Evolutionary conservation across 306 rosid species (phyloP).

Genomic region (Argentina anserina): DNA sequence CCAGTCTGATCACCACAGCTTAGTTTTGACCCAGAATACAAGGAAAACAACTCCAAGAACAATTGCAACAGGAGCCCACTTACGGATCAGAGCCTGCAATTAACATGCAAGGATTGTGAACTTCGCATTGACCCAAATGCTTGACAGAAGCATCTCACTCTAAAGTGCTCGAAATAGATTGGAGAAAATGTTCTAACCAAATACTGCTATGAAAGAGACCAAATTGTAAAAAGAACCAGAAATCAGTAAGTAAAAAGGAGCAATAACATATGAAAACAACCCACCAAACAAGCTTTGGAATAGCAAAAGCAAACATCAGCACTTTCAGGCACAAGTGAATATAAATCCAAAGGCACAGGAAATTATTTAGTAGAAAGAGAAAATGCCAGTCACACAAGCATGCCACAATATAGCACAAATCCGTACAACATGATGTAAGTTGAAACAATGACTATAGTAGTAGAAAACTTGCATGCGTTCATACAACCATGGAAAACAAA

Average conservation of each 20-base stretch:
- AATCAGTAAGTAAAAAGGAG: background rate
- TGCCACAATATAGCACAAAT: background rate
- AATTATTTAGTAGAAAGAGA: background rate
- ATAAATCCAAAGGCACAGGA: background rate
- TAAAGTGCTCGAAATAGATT: background rate
- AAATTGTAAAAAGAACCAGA: background rate
- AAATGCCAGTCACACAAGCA: background rate
- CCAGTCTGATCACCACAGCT: conserved; percentile 73
- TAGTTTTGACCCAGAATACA: conserved; percentile 92
- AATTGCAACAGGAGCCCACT: conserved; percentile 98
- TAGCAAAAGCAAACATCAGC: background rate
- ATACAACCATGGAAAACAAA: background rate
- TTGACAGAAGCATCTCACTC: conserved; percentile 1
- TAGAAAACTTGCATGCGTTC: background rate
- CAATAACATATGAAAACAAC: background rate
- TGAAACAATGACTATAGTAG: background rate
- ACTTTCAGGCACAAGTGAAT: background rate
- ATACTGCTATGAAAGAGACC: background rate
- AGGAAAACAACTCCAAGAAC: conserved; percentile 95
- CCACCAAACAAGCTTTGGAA: conserved; percentile 13
- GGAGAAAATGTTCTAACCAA: background rate
- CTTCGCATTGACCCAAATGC: background rate
- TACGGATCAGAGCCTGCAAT: conserved; percentile 78
- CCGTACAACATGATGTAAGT: background rate
- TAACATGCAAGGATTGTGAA: conserved; percentile 8